Percentiles rank a stretch among this genome's conserved stretches.
Conservation (phyloP, 129 eudicot species). For the Centella asiatica region DNA sequence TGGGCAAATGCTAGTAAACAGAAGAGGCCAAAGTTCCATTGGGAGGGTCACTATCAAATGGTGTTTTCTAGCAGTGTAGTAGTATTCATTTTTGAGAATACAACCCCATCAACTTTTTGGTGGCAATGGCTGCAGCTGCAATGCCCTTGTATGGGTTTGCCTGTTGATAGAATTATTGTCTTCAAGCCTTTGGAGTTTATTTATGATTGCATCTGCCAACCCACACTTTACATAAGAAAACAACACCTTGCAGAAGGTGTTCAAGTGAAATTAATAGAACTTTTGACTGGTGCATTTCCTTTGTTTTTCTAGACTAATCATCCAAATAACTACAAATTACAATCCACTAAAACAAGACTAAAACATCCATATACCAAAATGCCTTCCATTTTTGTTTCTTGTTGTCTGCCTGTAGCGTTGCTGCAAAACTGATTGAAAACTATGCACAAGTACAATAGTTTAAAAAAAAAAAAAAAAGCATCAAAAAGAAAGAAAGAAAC, state of each 20-base stretch:
- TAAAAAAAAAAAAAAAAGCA: neutral
- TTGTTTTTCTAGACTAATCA: neutral
- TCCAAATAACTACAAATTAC: neutral
- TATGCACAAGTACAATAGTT: neutral
- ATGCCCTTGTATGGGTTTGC: neutral
- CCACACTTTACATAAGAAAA: neutral
- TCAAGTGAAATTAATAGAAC: neutral
- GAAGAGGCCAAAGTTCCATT: too few relatives aligned
- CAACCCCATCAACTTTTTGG: neutral
- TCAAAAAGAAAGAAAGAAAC: neutral
- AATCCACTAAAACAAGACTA: neutral
- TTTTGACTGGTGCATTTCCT: too few relatives aligned
- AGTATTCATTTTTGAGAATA: neutral
- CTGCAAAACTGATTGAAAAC: slow-evolving; percentile 8
- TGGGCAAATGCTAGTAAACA: too few relatives aligned
- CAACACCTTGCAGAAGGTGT: neutral
- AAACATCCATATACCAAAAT: neutral
- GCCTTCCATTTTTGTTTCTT: neutral
- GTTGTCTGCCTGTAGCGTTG: neutral
- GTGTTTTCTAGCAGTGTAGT: neutral
- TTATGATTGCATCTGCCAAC: neutral
- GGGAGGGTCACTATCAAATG: neutral
- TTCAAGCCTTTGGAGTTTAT: neutral
- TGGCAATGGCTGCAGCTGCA: neutral
- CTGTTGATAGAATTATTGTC: neutral